Conservation (phyloP, 2,329 filamentous ascomycete species). For the Ceratocystiopsis brevicomis region DNA sequence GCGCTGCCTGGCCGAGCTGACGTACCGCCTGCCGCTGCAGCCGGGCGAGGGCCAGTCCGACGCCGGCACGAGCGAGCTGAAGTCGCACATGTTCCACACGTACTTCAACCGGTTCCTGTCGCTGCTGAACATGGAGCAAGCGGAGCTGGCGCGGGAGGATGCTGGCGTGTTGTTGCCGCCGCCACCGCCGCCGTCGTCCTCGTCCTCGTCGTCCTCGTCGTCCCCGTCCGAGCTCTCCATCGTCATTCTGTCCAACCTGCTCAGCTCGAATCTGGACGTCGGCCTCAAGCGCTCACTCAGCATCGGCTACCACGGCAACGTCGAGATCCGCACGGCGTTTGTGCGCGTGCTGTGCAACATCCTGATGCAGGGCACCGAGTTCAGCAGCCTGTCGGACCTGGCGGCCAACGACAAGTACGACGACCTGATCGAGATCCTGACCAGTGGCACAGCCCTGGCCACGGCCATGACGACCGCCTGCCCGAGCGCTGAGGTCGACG, state of each 20-base stretch:
- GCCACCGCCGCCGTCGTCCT: neutral
- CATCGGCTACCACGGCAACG: conserved; percentile 52
- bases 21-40: conserved; percentile 46
- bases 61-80: conserved; percentile 46
- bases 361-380: conserved; percentile 51
- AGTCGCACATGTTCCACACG: conserved; percentile 51
- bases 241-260: conserved; percentile 46
- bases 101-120: conserved; percentile 54
- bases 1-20: conserved; percentile 44
- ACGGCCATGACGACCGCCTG: conserved; percentile 46
- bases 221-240: conserved; percentile 45
- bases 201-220: conserved; percentile 5
- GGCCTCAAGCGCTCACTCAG: conserved; percentile 50
- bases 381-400: conserved; percentile 47
- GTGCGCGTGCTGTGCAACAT: conserved; percentile 54
- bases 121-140: conserved; percentile 38
- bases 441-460: conserved; percentile 41
- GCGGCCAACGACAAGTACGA: conserved; percentile 52
- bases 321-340: conserved; percentile 51
- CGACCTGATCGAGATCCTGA: conserved; percentile 42
- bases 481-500: conserved; percentile 48
- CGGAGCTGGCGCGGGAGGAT: conserved; percentile 26
- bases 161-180: too few species aligned
- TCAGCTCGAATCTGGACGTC: conserved; percentile 54
- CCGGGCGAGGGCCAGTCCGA: conserved; percentile 46